Evolutionary conservation across 805 yeast genomes (phyloP).

Genomic region (Sugiyamaella mastotermitis): DNA sequence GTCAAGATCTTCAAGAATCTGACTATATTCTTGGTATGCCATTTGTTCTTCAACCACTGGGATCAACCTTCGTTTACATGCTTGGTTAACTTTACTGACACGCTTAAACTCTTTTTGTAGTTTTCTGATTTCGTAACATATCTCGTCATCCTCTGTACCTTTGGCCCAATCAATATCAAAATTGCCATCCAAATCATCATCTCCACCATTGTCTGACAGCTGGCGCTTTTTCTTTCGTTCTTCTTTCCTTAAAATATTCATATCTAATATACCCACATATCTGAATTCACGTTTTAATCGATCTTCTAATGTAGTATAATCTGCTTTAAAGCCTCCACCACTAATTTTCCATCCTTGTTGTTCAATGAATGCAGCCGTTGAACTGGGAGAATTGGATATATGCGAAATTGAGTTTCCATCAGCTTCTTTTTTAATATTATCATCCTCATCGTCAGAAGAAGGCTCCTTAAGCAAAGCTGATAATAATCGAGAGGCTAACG

Average conservation of each 20-base stretch:
- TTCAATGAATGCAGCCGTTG: conserved; percentile 10
- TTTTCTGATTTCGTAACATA: conserved; percentile 72
- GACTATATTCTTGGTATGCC: conserved; percentile 91
- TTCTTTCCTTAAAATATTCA: conserved; percentile 27
- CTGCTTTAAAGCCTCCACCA: conserved; percentile 48
- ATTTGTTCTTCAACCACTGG: conserved; percentile 80
- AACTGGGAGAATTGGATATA: conserved; percentile 6
- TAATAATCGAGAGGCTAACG: conserved; percentile 74
- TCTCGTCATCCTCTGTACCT: conserved; percentile 88
- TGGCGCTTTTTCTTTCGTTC: conserved; percentile 25
- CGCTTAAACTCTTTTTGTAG: conserved; percentile 64
- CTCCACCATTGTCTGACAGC: conserved; percentile 11
- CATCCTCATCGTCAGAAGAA: conserved; percentile 3
- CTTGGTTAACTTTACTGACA: conserved; percentile 57
- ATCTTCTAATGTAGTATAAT: conserved; percentile 79
- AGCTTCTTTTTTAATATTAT: conserved; percentile 28
- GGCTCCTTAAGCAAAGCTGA: conserved; percentile 59
- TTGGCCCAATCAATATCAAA: conserved; percentile 52
- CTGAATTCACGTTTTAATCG: conserved; percentile 80
- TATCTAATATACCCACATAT: conserved; percentile 74
- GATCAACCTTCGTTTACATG: conserved; percentile 55
- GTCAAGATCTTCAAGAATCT: conserved; percentile 87
- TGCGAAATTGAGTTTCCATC: conserved; percentile 9
- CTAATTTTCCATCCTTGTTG: conserved; percentile 40
- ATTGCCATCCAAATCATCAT: conserved; percentile 28